Base-by-base conservation (phyloP, 2,329 filamentous ascomycete genomes). In the Aspergillus pseudoglaucus region DNA sequence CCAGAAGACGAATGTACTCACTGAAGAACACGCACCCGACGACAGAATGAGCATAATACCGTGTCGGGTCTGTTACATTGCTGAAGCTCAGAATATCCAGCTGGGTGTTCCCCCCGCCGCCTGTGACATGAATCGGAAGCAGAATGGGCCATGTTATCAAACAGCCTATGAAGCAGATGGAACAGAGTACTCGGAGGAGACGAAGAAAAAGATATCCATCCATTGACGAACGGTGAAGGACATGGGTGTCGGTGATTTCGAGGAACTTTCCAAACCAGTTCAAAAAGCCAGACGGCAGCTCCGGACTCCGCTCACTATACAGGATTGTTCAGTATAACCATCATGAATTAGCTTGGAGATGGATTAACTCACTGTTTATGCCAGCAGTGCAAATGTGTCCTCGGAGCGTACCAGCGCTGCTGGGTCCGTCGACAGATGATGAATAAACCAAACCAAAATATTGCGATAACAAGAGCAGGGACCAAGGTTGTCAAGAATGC, bases 161-260 rank as follows among this genome's bases (percentile, higher is more conserved):
- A 60, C 86, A 88, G 42, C 91, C 93, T 6, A 88, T 83, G 25
- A 96, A 78, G 65, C 85, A 90, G 52, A 91, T 85, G 50, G 86
- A 78, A 52, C 85, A 83, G 39, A 87, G 75, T 40, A 93, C 85
- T 57, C 88, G 85, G 53, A 97, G 72, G 59, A 91, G 95, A 18
- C 91, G 88, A 20, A 97, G 76, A 67, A 94, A 95, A 40, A 97
- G 83, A 69, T 90, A 97, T 20, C 87, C 87, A 65, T 97, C 91
- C 45, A 97, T 80, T 1, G 90, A 94, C 56, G 90, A 88, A 71
- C 94, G 88, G 59, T 93, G 87, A 6, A 97, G 81, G n/a, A 90
- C 82, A 62, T 88, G 87, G 18, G 82, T 81, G 65, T 97, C 90
- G 5, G 78, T 74, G 8, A 82, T 74, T 39, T 71, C 70, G 46